Percentiles rank a stretch among this genome's conserved stretches.
Evolutionary conservation across 495 filamentous ascomycete genomes (phyloP).

Genomic region (Opeltia flavorubescens): DNA sequence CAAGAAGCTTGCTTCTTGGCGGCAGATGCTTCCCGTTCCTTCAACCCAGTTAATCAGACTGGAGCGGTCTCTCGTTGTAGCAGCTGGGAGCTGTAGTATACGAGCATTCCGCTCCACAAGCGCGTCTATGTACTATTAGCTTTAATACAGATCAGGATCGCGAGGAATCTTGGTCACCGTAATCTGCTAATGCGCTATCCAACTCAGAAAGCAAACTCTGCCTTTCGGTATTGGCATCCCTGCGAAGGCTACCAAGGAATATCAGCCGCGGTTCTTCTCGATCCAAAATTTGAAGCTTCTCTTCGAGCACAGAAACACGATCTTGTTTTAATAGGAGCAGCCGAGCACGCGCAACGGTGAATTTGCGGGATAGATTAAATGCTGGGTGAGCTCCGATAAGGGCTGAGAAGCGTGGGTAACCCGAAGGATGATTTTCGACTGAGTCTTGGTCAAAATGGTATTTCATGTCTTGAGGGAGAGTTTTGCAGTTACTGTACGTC

Average conservation of each 20-base stretch:
- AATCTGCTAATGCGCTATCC: conserved; percentile 13
- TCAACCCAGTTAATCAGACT: conserved; percentile 22
- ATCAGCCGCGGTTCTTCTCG: conserved; percentile 14
- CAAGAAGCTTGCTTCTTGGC: conserved; percentile 21
- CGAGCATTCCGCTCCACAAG: conserved; percentile 12
- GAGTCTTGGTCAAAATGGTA: no score
- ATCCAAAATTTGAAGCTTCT: conserved; percentile 20
- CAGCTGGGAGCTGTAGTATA: conserved; percentile 7
- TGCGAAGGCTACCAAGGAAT: conserved; percentile 20
- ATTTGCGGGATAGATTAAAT: conserved; percentile 20
- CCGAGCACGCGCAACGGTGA: conserved; percentile 17
- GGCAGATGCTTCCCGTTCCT: conserved; percentile 14
- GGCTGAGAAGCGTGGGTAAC: conserved; percentile 23
- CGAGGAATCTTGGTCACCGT: conserved; percentile 13
- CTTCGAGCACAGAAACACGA: conserved; percentile 19
- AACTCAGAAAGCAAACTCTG: conserved; percentile 12
- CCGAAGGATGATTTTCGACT: conserved; percentile 21
- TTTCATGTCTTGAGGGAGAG: no score
- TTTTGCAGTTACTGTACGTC: no score
- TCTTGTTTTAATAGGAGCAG: conserved; percentile 20
- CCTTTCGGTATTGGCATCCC: conserved; percentile 18
- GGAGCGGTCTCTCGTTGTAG: conserved; percentile 8
- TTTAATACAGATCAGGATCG: not conserved
- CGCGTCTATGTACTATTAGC: conserved; percentile 9
- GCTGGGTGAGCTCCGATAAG: conserved; percentile 15